Conservation (phyloP, 495 filamentous ascomycete genomes). For the Penicillium steckii region DNA sequence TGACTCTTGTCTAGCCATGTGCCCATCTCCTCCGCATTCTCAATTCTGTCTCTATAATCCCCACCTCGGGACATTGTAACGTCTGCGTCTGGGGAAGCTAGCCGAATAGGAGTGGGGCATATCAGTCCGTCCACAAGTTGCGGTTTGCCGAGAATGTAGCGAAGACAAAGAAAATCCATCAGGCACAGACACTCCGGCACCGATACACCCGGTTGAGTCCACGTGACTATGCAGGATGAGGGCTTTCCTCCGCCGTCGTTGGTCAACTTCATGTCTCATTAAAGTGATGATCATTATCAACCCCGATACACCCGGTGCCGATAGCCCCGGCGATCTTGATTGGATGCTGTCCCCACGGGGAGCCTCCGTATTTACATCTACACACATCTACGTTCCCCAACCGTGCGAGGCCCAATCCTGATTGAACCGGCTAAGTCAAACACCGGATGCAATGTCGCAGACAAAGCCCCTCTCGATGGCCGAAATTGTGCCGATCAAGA, state of each 20-base stretch:
- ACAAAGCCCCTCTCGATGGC: background rate
- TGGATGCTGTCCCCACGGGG: background rate
- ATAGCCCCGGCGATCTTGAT: constrained; percentile 1
- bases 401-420: background rate
- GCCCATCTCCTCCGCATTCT: background rate
- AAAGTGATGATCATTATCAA: no score
- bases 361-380: no score
- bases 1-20: background rate
- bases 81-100: constrained; percentile 8
- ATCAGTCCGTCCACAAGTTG: background rate
- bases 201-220: background rate
- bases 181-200: background rate
- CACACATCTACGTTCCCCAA: no score
- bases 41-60: background rate
- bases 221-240: no score
- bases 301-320: no score
- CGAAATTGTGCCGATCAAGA: background rate
- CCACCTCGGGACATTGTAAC: background rate
- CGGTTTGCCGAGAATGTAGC: background rate
- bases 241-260: no score
- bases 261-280: no score
- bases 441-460: background rate
- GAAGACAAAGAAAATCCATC: background rate
- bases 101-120: background rate
- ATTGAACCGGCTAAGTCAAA: background rate